Base-by-base conservation (phyloP, 2,329 filamentous ascomycete genomes). In the Arthroderma uncinatum region DNA sequence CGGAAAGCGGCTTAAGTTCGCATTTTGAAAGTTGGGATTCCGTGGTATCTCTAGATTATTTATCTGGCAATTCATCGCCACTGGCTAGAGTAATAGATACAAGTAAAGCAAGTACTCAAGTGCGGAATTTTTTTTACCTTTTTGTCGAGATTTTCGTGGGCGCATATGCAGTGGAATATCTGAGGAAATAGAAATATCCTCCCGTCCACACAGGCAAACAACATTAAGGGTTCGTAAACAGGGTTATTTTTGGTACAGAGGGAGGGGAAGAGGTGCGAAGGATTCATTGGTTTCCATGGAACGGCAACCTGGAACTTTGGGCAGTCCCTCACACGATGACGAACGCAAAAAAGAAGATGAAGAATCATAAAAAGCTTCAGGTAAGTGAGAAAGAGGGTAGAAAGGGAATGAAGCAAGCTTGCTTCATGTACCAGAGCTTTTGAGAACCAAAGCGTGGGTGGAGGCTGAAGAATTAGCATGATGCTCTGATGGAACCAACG, bases 31-130 rank as follows among this genome's bases (percentile, higher is more conserved):
- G 25, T 12, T 50, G 47, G 6, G 2, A 30, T 9, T 48, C 44
- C n/a, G 47, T 50, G 5, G n/a, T 33, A 30, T 33, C 23, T 50
- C 47, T 50, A 50, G 47, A 30, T 33, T 50, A 16, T 42, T 33
- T 50, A 33, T 33, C 40, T 25, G 40, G 40, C 19, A 47, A 28
- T 33, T 5, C 47, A 34, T 50, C 14, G 23, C 28, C 47, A 16
- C 33, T 16, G 47, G 28, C 28, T 30, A 50, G 47, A 50, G 47
- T 33, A 50, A 50, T 47, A 47, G 23, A 47, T 47, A 47, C 40
- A 47, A 28, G 25, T 47, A 25, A 23, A 47, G 12, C 19, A 23
- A 47, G 19, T 25, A n/a, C 21, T 12, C 7, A 30, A n/a, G n/a
- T 30, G 28, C 3, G 23, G 2, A n/a, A 36, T 1, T 44, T 9